Base-by-base conservation (phyloP, 495 filamentous ascomycete species). In the Aspergillus leporis region DNA sequence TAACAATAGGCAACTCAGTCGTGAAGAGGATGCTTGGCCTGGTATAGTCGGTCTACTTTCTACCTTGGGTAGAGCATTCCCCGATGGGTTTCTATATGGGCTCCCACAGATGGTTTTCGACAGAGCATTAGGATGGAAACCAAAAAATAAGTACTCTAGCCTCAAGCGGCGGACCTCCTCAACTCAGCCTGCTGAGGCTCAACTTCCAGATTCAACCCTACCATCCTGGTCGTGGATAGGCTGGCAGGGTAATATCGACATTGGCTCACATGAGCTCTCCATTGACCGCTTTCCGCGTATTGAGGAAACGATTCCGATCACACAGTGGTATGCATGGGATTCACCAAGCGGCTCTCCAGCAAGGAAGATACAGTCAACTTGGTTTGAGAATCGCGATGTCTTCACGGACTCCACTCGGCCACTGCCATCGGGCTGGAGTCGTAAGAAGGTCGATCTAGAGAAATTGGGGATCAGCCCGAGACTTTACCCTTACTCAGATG, bases 181-280 rank as follows among this genome's bases (percentile, higher is more conserved):
- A 28, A 4, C 28, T 12, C 30, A 40, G 31, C 57, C 21, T 18
- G 46, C 51, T 22, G 54, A 55, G 13, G 51, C 51, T 48, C 25
- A 30, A 9, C 32, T 43, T 28, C 51, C 51, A 22, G 51, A 50
- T 5, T 45, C 51, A 32, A n/a, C 22, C 21, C 56, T 70, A 2
- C 68, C 68, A 52, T 64, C 61, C 23, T 70, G 66, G 68, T 66
- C 66, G 5, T 70, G 66, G 66, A 60, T 66, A 48, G 68, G 61
- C 9, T 70, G 68, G 63, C 48, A 68, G 34, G 66, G 68, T 19
- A 18, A 34, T 13, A 48, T 58, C 14, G 21, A 43, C 47, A 50
- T 23, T 18, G 21, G 47, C 9, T 9, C 9, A 2, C 3, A 49
- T 25, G 25, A 49, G 16, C n/a, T 21, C 13, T 34, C 34, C n/a